phyloP scores from a whole-genome alignment of 2,329 filamentous ascomycete genomes.

The Trichoderma endophyticum region DNA sequence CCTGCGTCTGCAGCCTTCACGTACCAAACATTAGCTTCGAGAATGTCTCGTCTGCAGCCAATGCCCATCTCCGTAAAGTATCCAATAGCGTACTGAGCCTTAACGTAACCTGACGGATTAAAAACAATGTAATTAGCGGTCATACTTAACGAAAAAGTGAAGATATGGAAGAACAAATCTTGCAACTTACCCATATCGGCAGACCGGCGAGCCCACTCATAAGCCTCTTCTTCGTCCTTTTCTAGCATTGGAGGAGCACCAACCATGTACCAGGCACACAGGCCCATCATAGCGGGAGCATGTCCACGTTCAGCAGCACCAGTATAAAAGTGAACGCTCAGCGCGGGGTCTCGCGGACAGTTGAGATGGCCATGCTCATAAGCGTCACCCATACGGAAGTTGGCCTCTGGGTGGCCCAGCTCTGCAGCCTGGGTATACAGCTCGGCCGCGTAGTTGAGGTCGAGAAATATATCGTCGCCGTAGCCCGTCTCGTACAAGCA shows the following conservation, averaged over 20 bases:
- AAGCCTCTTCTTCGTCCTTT: conserved; percentile 93
- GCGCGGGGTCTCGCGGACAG: conserved; percentile 84
- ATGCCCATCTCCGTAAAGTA: conserved; percentile 99
- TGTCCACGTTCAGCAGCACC: conserved; percentile 82
- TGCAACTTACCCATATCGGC: conserved; percentile 71
- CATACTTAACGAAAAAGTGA: not conserved
- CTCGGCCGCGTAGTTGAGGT: conserved; percentile 86
- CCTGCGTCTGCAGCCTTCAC: conserved; percentile 91
- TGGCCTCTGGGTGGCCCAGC: conserved; percentile 81
- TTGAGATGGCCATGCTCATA: conserved; percentile 89
- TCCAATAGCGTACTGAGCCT: conserved; percentile 89
- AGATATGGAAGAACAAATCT: not conserved
- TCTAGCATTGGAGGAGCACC: conserved; percentile 88
- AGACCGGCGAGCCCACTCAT: conserved; percentile 88
- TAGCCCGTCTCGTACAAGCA: conserved; percentile 89
- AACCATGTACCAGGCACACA: conserved; percentile 98
- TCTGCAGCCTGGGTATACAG: conserved; percentile 93
- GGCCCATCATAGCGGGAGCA: conserved; percentile 89
- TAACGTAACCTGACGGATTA: conserved; percentile 53
- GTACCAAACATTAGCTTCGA: conserved; percentile 98
- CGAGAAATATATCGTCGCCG: conserved; percentile 89
- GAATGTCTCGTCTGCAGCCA: conserved; percentile 86
- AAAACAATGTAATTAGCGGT: conserved; percentile 19
- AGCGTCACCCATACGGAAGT: conserved; percentile 86
- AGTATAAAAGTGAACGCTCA: conserved; percentile 98